Evolutionary conservation across 805 yeast species (phyloP), one percentile per base, ranked within the genome.

Genomic region (Candida endomychidarum): DNA sequence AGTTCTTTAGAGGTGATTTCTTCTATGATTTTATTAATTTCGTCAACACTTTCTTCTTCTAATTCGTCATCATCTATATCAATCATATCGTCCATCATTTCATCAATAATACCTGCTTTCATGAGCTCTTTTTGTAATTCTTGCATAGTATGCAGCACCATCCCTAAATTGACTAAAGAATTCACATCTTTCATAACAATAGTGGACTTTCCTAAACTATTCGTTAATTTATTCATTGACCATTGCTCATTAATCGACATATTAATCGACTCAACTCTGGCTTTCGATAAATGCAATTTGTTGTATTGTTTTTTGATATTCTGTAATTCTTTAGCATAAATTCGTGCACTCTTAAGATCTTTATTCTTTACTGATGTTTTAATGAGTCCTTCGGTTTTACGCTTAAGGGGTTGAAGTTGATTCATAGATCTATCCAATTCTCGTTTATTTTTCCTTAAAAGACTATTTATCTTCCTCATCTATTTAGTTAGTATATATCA

Each of bases 231-330:
- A 45, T 81, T 75, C 79, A 90, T 74, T 38, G 88, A 87, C 68
- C 89, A 90, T 37, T 91, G 93, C 62, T 91, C 98, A 50, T 86
- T 88, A 25, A 91, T 77, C 51, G 95, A 88, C 87, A 91, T 79
- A 8, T 81, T 81, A 26, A 91, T 86, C 9, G 93, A 82, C 40
- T 86, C 89, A 19, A 91, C 66, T 46, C 91, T 88, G 2, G 97
- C 95, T 54, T 81, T 86, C 17, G 96, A 85, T 14, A 80, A 77
- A 54, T 83, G 77, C 52, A 91, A 70, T 56, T 93, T 73, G 45
- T 77, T 74, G 52, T 83, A 79, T 54, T 88, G 96, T 49, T 79
- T 82, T 52, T 80, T 78, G 30, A 87, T 75, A 41, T 80, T 76
- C 52, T 83, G 78, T 28, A 88, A 67, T 61, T 93, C 99, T 43